Evolutionary conservation across 2,329 filamentous ascomycete species (phyloP).

Genomic region (Tolypocladium guangdongense): DNA sequence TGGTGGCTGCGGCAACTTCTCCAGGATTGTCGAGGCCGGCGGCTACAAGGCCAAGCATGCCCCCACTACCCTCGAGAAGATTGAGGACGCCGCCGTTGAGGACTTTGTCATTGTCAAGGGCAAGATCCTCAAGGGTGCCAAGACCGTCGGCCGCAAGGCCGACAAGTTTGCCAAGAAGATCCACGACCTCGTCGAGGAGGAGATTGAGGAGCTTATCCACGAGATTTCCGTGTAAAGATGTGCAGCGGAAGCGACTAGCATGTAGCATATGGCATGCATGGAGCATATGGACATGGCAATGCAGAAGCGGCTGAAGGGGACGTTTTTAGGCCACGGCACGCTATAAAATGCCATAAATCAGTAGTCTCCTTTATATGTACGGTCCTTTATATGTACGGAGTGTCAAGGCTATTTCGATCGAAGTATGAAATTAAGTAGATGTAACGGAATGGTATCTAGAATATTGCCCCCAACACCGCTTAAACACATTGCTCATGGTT

Average conservation of each 20-base stretch:
- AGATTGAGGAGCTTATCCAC: constrained; percentile 48
- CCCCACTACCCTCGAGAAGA: constrained; percentile 40
- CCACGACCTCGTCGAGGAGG: constrained; percentile 48
- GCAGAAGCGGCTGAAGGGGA: neutral
- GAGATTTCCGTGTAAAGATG: constrained; percentile 19
- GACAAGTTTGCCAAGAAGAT: constrained; percentile 54
- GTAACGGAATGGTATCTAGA: neutral
- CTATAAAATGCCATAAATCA: neutral
- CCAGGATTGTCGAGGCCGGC: constrained; percentile 64
- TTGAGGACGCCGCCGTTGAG: constrained; percentile 49
- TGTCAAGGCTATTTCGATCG: too few species aligned
- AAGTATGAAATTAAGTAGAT: too few species aligned
- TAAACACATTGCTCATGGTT: neutral
- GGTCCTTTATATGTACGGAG: too few species aligned
- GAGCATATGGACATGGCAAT: neutral
- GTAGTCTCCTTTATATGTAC: too few species aligned
- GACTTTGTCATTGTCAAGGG: constrained; percentile 49
- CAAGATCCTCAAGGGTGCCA: constrained; percentile 43
- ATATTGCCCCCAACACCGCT: neutral
- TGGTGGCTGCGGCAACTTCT: constrained; percentile 87
- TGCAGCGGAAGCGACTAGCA: neutral
- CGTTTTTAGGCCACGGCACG: neutral
- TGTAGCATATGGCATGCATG: neutral
- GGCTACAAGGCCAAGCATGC: constrained; percentile 50
- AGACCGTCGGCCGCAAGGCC: constrained; percentile 42